Base-by-base conservation (phyloP, 2,329 filamentous ascomycete species). In the Colletotrichum plurivorum region DNA sequence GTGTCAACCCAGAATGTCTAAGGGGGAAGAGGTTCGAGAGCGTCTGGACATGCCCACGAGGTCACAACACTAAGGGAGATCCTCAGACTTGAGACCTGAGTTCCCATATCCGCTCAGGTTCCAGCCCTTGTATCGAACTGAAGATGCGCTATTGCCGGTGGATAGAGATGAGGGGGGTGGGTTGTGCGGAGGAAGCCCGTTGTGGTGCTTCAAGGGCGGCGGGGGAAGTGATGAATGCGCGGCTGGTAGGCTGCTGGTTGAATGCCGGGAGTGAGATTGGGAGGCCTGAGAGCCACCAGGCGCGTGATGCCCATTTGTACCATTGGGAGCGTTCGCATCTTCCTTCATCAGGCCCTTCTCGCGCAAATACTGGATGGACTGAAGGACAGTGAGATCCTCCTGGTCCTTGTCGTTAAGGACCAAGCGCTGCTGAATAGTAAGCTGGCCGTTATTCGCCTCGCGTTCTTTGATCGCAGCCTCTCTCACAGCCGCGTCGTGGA, bases 361-460 rank as follows among this genome's bases (percentile, higher is more conserved):
- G 72, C 89, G 87, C 69, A 92, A 84, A 73, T 91, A 90, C 73
- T 91, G 87, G 71, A 92, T 89, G 6, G 88, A 89, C 77, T 90
- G 88, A 61, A 92, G 84, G 70, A 92, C 87, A 9, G 89, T 87
- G 73, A 91, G 82, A 75, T 92, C 90, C 74, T 92, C 89, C 75
- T 91, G 89, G 70, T 91, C 88, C 75, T 91, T 90, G 76, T 92
- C 90, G 81, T 92, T 92, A 61, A 91, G 82, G 67, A 88, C 85
- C 63, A 92, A 80, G 49, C 90, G 88, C 77, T 92, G 90, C 78
- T 89, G 87, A 63, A 92, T 85, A 5, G 90, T 92, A 79, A 91
- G 86, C 58, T 88, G 87, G 54, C 90, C 90, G 69, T 90, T 88
- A 73, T 92, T 92, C 74, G 85, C 84, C 74, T 90, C 89, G 68